A percentile compares a stretch with the other conserved stretches of the same genome.
phyloP scores from a whole-genome alignment of 805 yeast genomes.

The Wickerhamiella kurtzmanii region DNA sequence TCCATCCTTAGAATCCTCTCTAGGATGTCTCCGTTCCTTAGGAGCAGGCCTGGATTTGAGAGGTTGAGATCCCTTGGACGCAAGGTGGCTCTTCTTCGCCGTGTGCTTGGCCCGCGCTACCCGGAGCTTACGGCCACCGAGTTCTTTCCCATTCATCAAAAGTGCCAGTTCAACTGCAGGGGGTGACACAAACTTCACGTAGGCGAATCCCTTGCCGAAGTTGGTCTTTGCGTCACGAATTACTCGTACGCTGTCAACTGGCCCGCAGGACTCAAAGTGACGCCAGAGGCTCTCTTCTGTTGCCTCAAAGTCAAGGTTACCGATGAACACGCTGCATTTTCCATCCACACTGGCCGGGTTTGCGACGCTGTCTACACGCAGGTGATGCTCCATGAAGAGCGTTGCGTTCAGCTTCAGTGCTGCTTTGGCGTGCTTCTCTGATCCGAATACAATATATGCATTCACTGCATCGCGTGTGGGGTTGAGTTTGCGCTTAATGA shows the following conservation, averaged over 20 bases:
- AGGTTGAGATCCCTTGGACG: neutral
- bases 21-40: neutral
- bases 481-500: conserved; percentile 64
- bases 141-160: conserved; percentile 55
- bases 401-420: conserved; percentile 47
- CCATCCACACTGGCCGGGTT: conserved; percentile 82
- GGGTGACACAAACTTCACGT: conserved; percentile 65
- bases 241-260: conserved; percentile 77
- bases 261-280: conserved; percentile 55
- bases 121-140: conserved; percentile 50
- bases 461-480: conserved; percentile 67
- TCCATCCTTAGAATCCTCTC: neutral
- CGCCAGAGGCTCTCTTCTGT: conserved; percentile 80
- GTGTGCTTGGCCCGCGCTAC: conserved; percentile 49
- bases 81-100: neutral
- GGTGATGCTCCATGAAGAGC: conserved; percentile 56
- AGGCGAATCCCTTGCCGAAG: conserved; percentile 94
- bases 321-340: conserved; percentile 76
- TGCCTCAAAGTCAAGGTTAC: conserved; percentile 87
- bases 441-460: conserved; percentile 68
- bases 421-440: conserved; percentile 34
- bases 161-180: conserved; percentile 70
- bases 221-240: conserved; percentile 88
- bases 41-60: neutral
- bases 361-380: conserved; percentile 85